Percentiles rank a stretch among this genome's conserved stretches.
phyloP scores from a whole-genome alignment of 2,329 filamentous ascomycete species.

The Penicillium sp. region DNA sequence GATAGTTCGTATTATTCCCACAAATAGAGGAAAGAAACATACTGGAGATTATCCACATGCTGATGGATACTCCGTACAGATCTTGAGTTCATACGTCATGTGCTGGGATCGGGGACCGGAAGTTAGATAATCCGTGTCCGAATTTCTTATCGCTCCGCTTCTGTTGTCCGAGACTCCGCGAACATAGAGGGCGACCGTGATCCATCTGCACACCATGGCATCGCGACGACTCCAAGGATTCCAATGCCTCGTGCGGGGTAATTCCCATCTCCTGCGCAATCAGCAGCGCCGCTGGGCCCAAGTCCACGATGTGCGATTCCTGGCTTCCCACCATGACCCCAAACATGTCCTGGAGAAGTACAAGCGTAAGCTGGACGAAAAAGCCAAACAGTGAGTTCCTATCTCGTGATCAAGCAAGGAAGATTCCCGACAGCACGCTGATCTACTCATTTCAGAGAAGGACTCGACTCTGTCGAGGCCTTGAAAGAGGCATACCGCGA shows the following conservation, averaged over 20 bases:
- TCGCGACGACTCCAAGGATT: slow-evolving; percentile 53
- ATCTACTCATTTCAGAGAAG: slow-evolving; percentile 53
- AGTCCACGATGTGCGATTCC: slow-evolving; percentile 88
- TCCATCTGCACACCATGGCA: slow-evolving; percentile 46
- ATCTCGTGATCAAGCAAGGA: no score
- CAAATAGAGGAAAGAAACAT: no score
- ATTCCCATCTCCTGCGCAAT: slow-evolving; percentile 30
- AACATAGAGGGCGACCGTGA: not conserved
- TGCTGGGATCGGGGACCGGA: not conserved
- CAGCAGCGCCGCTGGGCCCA: slow-evolving; percentile 83
- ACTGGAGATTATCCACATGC: no score
- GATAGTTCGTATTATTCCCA: no score
- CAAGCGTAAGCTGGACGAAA: slow-evolving; percentile 77
- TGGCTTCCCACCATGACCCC: slow-evolving; percentile 73
- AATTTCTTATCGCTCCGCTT: not conserved
- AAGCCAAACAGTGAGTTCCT: slow-evolving; percentile 65
- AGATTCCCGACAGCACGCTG: not conserved
- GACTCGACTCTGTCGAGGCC: slow-evolving; percentile 60
- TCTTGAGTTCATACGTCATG: not conserved
- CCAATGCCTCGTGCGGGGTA: slow-evolving; percentile 48
- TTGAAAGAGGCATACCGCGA: slow-evolving; percentile 83
- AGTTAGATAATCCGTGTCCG: not conserved
- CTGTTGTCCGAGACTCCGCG: no score
- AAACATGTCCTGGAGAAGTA: slow-evolving; percentile 78
- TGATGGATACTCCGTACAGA: no score